phyloP scores from a whole-genome alignment of 2,329 filamentous ascomycete genomes.

The Blastomyces parvus region DNA sequence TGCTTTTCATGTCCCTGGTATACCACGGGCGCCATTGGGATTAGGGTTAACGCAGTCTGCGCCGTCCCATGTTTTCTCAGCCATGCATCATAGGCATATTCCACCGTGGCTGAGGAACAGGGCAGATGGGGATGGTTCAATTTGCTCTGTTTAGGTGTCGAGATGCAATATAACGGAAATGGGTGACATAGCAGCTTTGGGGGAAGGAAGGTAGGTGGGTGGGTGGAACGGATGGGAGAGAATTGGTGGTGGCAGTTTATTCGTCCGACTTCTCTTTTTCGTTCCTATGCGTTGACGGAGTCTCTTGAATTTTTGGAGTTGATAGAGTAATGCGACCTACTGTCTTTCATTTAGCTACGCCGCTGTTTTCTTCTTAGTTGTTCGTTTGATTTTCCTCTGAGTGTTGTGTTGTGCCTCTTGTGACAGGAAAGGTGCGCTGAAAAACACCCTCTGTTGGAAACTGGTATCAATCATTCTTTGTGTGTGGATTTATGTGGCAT shows the following conservation, averaged over 20 bases:
- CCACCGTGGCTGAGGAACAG: not conserved
- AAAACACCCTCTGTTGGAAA: not conserved
- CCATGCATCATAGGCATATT: not conserved
- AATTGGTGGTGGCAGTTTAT: not conserved
- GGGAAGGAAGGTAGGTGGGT: too few species aligned
- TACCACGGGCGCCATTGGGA: not conserved
- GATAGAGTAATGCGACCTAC: not conserved
- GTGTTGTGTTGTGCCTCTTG: not conserved
- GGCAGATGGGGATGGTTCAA: not conserved
- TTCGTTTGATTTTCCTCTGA: not conserved
- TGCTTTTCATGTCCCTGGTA: not conserved
- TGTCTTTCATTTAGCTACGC: not conserved
- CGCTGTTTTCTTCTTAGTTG: not conserved
- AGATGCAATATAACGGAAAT: not conserved
- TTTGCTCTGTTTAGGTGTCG: not conserved
- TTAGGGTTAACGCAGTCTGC: not conserved
- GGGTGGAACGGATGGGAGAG: not conserved
- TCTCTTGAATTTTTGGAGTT: not conserved
- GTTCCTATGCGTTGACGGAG: too few species aligned
- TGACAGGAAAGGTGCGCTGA: not conserved
- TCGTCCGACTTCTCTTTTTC: too few species aligned
- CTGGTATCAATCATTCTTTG: not conserved
- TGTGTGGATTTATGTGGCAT: too few species aligned
- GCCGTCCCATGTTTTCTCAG: not conserved
- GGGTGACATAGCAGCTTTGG: not conserved